phyloP scores from a whole-genome alignment of 192 early-diverging fungal genomes.

The Entomortierella beljakovae region DNA sequence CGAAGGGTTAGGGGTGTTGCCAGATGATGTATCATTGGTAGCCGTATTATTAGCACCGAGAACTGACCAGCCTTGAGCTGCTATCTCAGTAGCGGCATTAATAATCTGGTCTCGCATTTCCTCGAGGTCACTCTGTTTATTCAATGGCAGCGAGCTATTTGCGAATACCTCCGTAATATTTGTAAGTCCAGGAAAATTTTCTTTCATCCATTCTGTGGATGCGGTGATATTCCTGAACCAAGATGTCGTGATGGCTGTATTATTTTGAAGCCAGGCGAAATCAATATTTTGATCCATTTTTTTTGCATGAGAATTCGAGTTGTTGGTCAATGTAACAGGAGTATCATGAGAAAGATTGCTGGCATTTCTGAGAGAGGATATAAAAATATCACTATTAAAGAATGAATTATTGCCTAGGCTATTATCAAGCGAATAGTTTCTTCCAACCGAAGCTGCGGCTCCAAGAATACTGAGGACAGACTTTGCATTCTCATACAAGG shows the following conservation, averaged over 20 bases:
- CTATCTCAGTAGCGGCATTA: neutral
- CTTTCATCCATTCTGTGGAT: constrained; percentile 17
- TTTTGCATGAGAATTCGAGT: neutral
- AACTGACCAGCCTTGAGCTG: neutral
- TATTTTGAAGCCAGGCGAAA: constrained; percentile 2
- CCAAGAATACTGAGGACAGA: constrained; percentile 14
- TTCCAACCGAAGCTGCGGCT: too few species aligned
- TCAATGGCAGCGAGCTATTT: constrained; percentile 10
- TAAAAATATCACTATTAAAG: too few species aligned
- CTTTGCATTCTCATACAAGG: constrained; percentile 29
- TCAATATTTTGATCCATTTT: neutral
- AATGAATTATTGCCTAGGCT: too few species aligned
- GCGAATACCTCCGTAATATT: constrained; percentile 51
- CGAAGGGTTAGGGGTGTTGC: neutral
- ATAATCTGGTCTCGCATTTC: constrained; percentile 11
- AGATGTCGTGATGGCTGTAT: neutral
- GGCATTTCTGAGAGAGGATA: too few species aligned
- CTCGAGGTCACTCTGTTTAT: constrained; percentile 5
- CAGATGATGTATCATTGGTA: neutral
- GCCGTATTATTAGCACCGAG: neutral
- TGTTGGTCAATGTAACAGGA: neutral
- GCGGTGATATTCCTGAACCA: constrained; percentile 20
- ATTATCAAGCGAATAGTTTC: too few species aligned
- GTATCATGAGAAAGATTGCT: too few species aligned
- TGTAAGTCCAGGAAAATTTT: constrained; percentile 25